Evolutionary conservation across 805 yeast species (phyloP).

Genomic region (Candida tammaniensis): DNA sequence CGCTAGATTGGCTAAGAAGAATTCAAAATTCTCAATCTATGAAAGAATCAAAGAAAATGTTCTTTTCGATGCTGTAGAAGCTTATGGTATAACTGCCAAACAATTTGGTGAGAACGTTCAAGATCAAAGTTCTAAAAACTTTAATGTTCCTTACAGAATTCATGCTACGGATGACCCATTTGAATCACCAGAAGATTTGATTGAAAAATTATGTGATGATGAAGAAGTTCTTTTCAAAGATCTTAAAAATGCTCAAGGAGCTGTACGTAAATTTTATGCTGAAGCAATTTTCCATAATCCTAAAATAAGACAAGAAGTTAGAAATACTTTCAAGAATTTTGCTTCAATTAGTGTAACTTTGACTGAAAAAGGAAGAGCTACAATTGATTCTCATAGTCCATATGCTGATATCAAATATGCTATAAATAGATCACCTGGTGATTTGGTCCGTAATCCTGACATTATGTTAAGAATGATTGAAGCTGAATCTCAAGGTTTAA

Average conservation of each 20-base stretch:
- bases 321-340: constrained; percentile 58
- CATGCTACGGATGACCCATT: constrained; percentile 70
- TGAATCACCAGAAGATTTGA: constrained; percentile 58
- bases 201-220: constrained; percentile 45
- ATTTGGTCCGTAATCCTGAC: constrained; percentile 74
- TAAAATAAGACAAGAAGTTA: constrained; percentile 66
- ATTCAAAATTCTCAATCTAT: constrained; percentile 57
- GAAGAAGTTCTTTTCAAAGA: constrained; percentile 54
- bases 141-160: constrained; percentile 50
- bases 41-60: constrained; percentile 67
- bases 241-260: constrained; percentile 60
- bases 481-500: constrained; percentile 79
- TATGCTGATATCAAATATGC: constrained; percentile 92
- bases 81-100: constrained; percentile 74
- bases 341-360: constrained; percentile 70
- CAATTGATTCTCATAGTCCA: constrained; percentile 76
- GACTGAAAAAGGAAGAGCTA: constrained; percentile 69
- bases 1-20: constrained; percentile 41
- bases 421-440: constrained; percentile 71
- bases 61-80: constrained; percentile 61
- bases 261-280: constrained; percentile 71
- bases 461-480: constrained; percentile 83
- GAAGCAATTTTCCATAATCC: constrained; percentile 83
- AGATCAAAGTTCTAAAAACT: constrained; percentile 50
- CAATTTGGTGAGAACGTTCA: constrained; percentile 80